Base-by-base conservation (phyloP, 257 asterid species). In the Coffea canephora region DNA sequence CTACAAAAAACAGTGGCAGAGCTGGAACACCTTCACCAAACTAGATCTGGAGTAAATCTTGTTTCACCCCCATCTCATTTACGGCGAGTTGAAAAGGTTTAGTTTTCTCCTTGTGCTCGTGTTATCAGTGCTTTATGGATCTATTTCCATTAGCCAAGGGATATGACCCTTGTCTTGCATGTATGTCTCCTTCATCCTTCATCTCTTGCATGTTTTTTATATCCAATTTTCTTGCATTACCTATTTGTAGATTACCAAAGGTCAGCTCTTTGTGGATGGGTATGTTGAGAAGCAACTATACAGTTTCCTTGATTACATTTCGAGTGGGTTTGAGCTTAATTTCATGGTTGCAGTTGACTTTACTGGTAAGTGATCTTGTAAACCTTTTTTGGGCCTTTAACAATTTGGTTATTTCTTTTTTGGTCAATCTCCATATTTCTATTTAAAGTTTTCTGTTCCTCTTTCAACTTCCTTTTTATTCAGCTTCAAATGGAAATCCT, bases 341-440 rank as follows among this genome's bases (percentile, higher is more conserved):
- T 94, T 94, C 83, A 92, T 91, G 96, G 96, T 94, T 73, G 96
- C 96, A 62, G 90, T 94, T 82, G 97, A 94, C 86, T 94, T 92
- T 86, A 94, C 97, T 45, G 98, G 97, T 91, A 77, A 39, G 49
- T 65, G 74, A 49, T 71, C 54, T 76, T 71, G 34, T 31, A 27
- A 27, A 6, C 1, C 55, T 19, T 68, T 39, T 41, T 8, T 1
- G 25, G 25, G 31, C 43, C n/a, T 36, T 14, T 0, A 25, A 45
- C 52, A 41, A 36, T 25, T 62, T 23, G 0, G 15, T 18, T 0
- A 5, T 71, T 69, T 48, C 46, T 66, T 46, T 71, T 67, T 13
- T 25, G 43, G 74, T 68, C 59, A 49, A 69, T 73, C 6, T 66
- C 41, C 46, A 19, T 50, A 64, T 41, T 50, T 67, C 78, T 49